Base-by-base conservation (phyloP, 352 stramenopile genomes). In the Phytophthora colocasiae region DNA sequence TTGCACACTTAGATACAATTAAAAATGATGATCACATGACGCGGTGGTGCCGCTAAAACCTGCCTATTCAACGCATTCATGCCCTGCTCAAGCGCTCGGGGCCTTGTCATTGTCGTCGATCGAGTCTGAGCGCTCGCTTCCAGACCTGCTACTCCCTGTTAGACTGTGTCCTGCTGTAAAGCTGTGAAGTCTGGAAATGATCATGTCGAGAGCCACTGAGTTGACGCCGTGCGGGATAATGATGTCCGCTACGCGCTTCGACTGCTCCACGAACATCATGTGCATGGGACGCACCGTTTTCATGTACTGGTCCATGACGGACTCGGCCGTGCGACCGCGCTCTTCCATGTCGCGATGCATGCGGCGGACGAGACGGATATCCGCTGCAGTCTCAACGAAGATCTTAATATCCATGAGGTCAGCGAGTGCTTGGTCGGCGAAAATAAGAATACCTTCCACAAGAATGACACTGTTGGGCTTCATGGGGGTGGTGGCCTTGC, bases 251-350 rank as follows among this genome's bases (percentile, higher is more conserved):
- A 95, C 84, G 58, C 85, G 78, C 72, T 99, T 99, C 48, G 91
- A 98, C 41, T 98, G 96, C 78, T 99, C 96, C 7, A 99, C 97
- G 65, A 98, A 99, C 82, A 97, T 92, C 69, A 98, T 91, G 85
- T 99, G 97, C 96, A 99, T 99, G 26, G 97, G 97, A 27, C 97
- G 90, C 32, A 99, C 97, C n/a, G 96, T 99, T 58, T 83, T 89
- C 71, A 98, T 90, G 81, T 99, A 99, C 87, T 99, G 97, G 39
- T 89, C 75, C 63, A 99, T 94, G 39, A 99, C 97, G 9, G 92
- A 91, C 39, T 98, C 89, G n/a, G 97, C 77, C 44, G 91, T 97
- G 46, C 97, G 80, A 26, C 88, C 95, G 48, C 97, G 87, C 83
- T 99, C 97, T n/a, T 88, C 71, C 43, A 96, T 98, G 77, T 99